Evolutionary conservation across 2,329 filamentous ascomycete species (phyloP), one percentile per base, ranked within the genome.

Genomic region (Leptographium lundbergii): DNA sequence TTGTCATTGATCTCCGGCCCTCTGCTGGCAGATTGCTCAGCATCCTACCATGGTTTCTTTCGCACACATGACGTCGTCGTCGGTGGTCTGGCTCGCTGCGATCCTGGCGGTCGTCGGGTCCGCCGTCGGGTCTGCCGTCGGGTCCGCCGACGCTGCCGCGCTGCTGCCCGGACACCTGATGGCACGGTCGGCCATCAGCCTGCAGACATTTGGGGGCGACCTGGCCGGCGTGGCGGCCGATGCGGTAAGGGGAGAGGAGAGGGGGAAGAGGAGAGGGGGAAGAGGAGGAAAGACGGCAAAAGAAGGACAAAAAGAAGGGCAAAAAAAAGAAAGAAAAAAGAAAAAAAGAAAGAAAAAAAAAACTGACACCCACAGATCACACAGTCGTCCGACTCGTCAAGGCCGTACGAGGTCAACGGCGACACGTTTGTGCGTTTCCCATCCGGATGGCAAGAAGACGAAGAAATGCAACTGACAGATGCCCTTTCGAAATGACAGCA

Each of bases 341-440:
- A 19, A 6, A 45, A n/a, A 22, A 13, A 39, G 36, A 45, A 6
- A 14, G 36, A 45, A 24, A 22, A 39, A 19, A 22, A 32, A 5
- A n/a, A 24, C 54, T 55, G 54, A 48, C 42, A 4, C 13, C 39
- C 14, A 11, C 58, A 74, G 70, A 74, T 77, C 59, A 69, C 70
- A 13, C 69, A 74, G 57, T 75, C 73, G 1, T 66, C 64, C n/a
- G 67, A 77, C 62, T 61, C 68, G 4, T 62, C 70, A 22, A 67
- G 73, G 48, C 75, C 74, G 2, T 79, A 75, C 61, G 68, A 70
- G 56, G 74, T 77, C 3, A 67, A 71, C 47, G 74, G 73, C 19
- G 69, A 74, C 59, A 77, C 74, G 1, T 78, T 78, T 64, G 74
- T 76, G 63, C 57, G 73, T 19, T 2, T 42, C 14, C 17, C 17